Evolutionary conservation across 257 asterid species (phyloP).

Genomic region (Ilex aquifolium): DNA sequence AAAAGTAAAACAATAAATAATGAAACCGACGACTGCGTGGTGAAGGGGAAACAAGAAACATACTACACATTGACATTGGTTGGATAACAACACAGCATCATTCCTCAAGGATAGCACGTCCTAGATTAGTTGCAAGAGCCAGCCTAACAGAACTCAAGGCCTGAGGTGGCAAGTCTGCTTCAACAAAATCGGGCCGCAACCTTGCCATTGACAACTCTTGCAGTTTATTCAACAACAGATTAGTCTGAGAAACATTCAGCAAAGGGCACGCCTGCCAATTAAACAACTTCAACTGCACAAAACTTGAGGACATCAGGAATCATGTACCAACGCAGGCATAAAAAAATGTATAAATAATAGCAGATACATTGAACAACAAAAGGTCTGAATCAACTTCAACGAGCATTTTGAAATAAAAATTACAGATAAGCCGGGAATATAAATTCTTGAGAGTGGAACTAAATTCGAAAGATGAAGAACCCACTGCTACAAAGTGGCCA

Average conservation of each 20-base stretch:
- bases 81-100: constrained; percentile 13
- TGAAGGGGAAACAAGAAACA: not conserved
- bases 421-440: too few relatives aligned
- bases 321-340: too few relatives aligned
- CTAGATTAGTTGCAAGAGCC: constrained; percentile 80
- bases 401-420: not conserved
- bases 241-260: constrained; percentile 69
- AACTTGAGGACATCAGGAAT: not conserved
- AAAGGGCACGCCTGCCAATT: constrained; percentile 68
- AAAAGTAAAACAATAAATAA: not conserved
- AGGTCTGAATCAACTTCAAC: not conserved
- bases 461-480: too few relatives aligned
- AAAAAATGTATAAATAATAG: not conserved
- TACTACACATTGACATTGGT: not conserved
- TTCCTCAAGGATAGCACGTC: constrained; percentile 84
- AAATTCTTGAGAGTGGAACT: too few relatives aligned
- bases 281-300: constrained; percentile 65
- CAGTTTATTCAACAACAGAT: constrained; percentile 64
- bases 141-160: constrained; percentile 73
- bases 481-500: too few relatives aligned
- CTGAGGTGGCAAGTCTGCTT: constrained; percentile 64
- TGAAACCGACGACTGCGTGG: not conserved
- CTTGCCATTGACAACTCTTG: constrained; percentile 83
- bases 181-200: constrained; percentile 67
- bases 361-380: not conserved